A percentile compares a stretch with the other conserved stretches of the same genome.
These are phyloP conservation scores for Austroboletus niveus DNA, from an alignment of 1,284 basidiomycete genomes.

Conservation along the genomic window DNA sequence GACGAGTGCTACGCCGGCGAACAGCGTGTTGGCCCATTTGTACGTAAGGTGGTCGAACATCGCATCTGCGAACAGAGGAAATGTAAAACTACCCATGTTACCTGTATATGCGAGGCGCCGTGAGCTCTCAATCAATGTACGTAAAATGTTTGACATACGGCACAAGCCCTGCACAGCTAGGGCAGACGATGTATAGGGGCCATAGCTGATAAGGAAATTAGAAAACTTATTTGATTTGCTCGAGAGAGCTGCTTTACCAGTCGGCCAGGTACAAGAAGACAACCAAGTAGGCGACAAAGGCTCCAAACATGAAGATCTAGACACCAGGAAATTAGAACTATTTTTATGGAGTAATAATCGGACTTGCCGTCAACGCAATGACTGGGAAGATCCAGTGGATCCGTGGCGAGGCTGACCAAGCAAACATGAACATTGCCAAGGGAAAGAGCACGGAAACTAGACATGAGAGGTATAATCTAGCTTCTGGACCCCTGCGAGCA, in stretches of 20 bases:
- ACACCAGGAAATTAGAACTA: neutral
- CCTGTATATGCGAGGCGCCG: slow-evolving; percentile 33
- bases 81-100: slow-evolving; percentile 55
- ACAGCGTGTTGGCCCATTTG: slow-evolving; percentile 68
- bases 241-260: slow-evolving; percentile 42
- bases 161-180: slow-evolving; percentile 72
- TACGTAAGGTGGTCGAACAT: slow-evolving; percentile 61
- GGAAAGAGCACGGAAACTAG: slow-evolving; percentile 51
- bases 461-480: slow-evolving; percentile 56
- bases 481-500: slow-evolving; percentile 55
- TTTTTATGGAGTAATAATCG: neutral
- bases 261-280: slow-evolving; percentile 72
- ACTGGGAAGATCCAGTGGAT: slow-evolving; percentile 43
- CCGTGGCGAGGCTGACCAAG: slow-evolving; percentile 33
- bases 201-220: slow-evolving; percentile 45
- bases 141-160: slow-evolving; percentile 39
- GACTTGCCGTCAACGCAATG: slow-evolving; percentile 39
- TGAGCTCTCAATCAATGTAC: neutral
- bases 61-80: slow-evolving; percentile 62
- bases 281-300: slow-evolving; percentile 60
- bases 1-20: slow-evolving; percentile 55
- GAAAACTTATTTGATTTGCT: neutral
- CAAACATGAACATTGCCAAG: slow-evolving; percentile 51
- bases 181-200: slow-evolving; percentile 71
- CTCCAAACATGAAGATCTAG: slow-evolving; percentile 53